Conservation (phyloP, 495 filamentous ascomycete genomes). For the Xylaria castorea region DNA sequence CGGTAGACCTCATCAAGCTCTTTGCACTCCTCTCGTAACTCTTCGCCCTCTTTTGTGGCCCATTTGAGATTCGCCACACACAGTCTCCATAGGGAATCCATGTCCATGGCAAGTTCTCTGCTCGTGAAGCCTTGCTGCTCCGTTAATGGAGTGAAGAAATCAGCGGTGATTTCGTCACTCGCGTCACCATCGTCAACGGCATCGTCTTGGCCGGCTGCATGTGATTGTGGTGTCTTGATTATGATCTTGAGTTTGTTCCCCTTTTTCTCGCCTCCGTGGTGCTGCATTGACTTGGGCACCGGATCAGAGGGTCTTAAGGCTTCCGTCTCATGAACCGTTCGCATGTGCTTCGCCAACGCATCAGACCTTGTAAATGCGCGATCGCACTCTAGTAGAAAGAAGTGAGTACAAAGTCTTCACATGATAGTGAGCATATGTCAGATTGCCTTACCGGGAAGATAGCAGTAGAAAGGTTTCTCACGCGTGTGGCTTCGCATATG, state of each 20-base stretch:
- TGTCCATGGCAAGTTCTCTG: constrained; percentile 72
- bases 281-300: constrained; percentile 76
- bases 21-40: constrained; percentile 68
- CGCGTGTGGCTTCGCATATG: constrained; percentile 98
- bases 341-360: constrained; percentile 97
- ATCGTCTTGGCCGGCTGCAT: constrained; percentile 62
- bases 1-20: constrained; percentile 69
- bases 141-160: constrained; percentile 57
- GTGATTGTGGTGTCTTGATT: constrained; percentile 60
- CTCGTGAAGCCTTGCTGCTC: constrained; percentile 72
- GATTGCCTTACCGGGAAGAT: constrained; percentile 76
- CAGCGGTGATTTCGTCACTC: constrained; percentile 53
- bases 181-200: constrained; percentile 57
- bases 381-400: constrained; percentile 78
- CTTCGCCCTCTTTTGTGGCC: constrained; percentile 73
- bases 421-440: constrained; percentile 6
- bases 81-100: constrained; percentile 72
- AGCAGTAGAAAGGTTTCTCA: constrained; percentile 98
- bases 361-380: constrained; percentile 96
- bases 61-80: constrained; percentile 81
- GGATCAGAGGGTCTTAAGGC: constrained; percentile 86
- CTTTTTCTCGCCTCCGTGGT: constrained; percentile 56
- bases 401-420: constrained; percentile 7
- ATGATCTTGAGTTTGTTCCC: constrained; percentile 71
- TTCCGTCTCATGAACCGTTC: constrained; percentile 97